These are phyloP conservation scores for Nemania abortiva DNA, from an alignment of 2,329 filamentous ascomycete species.

Conservation along the genomic window DNA sequence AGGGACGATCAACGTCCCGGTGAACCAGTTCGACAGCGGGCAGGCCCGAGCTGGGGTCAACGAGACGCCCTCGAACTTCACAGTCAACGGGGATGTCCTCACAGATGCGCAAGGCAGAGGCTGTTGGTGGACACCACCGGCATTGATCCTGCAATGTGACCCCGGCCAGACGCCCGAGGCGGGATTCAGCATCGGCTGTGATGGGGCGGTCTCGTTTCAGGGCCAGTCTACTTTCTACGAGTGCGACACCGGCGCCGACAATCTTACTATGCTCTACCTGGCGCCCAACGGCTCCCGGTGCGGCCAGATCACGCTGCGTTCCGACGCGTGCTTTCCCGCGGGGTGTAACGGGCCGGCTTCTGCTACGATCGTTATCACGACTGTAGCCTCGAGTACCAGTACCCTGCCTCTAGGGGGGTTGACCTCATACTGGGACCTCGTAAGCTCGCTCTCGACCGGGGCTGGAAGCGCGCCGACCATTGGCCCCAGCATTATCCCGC, in stretches of 20 bases:
- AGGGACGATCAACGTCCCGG: conserved; percentile 60
- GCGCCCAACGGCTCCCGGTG: conserved; percentile 59
- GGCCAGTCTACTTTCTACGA: conserved; percentile 67
- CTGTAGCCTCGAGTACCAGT: background rate
- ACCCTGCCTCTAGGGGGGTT: conserved; percentile 2
- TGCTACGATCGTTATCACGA: background rate
- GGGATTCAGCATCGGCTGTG: conserved; percentile 67
- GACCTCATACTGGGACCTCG: background rate
- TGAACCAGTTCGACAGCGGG: conserved; percentile 71
- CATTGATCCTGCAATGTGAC: conserved; percentile 72
- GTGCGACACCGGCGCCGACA: conserved; percentile 65
- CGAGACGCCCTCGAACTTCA: conserved; percentile 62
- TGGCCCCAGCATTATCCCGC: background rate
- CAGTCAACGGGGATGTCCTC: conserved; percentile 64
- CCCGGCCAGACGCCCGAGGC: conserved; percentile 59
- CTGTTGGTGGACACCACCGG: conserved; percentile 71
- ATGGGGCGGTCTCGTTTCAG: conserved; percentile 64
- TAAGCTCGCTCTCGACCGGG: background rate
- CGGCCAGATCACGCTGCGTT: conserved; percentile 59
- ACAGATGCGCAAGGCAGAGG: conserved; percentile 68
- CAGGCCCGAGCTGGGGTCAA: conserved; percentile 64
- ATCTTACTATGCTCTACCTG: conserved; percentile 67
- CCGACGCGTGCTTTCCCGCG: conserved; percentile 52
- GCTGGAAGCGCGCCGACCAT: background rate
- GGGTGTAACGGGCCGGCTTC: conserved; percentile 7